These are phyloP conservation scores for Aurantiochytrium sp. DNA, from an alignment of 108 stramenopile genomes.

Conservation along the genomic window DNA sequence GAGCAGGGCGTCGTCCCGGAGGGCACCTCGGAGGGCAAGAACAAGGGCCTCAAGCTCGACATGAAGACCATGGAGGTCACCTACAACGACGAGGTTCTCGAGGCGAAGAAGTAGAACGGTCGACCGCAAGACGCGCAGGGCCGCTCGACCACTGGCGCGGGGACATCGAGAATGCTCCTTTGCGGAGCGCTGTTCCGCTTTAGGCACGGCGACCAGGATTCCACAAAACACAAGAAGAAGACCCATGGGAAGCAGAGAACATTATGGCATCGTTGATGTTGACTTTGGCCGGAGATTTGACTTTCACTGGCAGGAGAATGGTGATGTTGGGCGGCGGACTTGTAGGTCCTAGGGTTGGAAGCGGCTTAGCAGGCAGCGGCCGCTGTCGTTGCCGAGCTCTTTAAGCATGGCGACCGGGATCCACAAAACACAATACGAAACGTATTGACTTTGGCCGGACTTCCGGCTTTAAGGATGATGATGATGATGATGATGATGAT, in stretches of 20 bases:
- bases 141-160: background rate
- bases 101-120: background rate
- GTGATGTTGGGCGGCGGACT: background rate
- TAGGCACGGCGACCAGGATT: too few species aligned
- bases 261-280: too few species aligned
- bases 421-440: too few species aligned
- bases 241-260: too few species aligned
- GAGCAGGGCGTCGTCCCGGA: background rate
- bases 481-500: background rate
- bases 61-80: background rate
- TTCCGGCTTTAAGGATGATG: background rate
- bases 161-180: background rate
- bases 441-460: background rate
- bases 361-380: slow-evolving; percentile 82
- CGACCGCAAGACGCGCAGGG: too few species aligned
- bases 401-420: too few species aligned
- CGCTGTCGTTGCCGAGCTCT: slow-evolving; percentile 94
- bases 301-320: background rate
- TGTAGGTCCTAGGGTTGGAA: slow-evolving; percentile 52
- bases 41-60: slow-evolving; percentile 13
- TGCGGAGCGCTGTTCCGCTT: too few species aligned
- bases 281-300: background rate
- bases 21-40: background rate
- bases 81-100: background rate
- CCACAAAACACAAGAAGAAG: too few species aligned